Conservation (phyloP, 331 rosid genomes). For the Spiraea crenata region DNA sequence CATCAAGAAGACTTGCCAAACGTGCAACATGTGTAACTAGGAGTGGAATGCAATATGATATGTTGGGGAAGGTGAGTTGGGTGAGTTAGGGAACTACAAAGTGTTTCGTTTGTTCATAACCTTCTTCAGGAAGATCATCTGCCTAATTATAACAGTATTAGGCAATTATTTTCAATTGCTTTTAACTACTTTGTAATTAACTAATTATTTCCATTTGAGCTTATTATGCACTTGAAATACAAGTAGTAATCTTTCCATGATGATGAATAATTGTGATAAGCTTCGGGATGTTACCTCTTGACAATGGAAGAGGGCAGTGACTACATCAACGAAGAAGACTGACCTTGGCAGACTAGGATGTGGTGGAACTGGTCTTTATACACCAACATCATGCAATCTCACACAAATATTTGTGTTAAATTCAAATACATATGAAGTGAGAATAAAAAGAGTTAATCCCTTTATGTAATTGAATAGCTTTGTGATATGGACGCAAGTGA, state of each 20-base stretch:
- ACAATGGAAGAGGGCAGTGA: too few relatives aligned
- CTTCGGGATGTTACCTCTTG: too few relatives aligned
- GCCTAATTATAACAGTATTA: neutral
- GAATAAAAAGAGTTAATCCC: too few relatives aligned
- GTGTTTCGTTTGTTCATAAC: neutral
- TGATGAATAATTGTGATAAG: too few relatives aligned
- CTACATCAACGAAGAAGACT: too few relatives aligned
- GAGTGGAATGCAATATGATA: slow-evolving; percentile 22
- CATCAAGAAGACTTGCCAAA: slow-evolving; percentile 34
- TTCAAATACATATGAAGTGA: neutral
- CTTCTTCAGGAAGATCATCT: neutral
- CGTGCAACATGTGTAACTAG: slow-evolving; percentile 20
- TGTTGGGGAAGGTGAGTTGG: slow-evolving; percentile 1
- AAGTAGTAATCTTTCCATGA: too few relatives aligned
- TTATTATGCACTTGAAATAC: neutral
- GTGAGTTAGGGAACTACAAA: neutral
- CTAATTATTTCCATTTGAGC: neutral
- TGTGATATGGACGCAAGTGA: too few relatives aligned
- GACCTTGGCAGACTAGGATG: too few relatives aligned
- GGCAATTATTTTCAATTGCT: neutral
- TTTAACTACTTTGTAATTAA: slow-evolving; percentile 1
- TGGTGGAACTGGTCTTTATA: too few relatives aligned
- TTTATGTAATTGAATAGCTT: too few relatives aligned
- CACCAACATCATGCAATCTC: neutral
- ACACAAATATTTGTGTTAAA: neutral